Evolutionary conservation across 805 yeast species (phyloP), one percentile per base, ranked within the genome.

Genomic region (Sugiyamaella chiloensis): DNA sequence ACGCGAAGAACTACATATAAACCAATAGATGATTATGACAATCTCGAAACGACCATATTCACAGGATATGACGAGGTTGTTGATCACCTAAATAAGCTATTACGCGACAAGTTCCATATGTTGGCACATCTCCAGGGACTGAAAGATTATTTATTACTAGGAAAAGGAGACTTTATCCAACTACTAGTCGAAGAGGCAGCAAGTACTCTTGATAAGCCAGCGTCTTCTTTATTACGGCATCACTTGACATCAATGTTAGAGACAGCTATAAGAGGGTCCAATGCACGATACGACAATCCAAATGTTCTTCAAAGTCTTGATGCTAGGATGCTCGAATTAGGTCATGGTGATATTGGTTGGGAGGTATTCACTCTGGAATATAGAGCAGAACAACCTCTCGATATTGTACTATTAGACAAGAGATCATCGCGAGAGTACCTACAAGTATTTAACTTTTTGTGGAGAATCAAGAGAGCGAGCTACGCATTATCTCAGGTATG

Each of bases 291-390:
- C 44, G 72, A 69, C 20, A 53, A 56, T 1, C 69, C 65, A 2
- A 68, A 63, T 14, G 72, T 78, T 7, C 61, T 78, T 9, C 68
- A 74, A 37, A 66, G 86, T 43, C 61, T 91, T 9, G 98, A 93
- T 69, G 96, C 96, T 0, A 71, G 96, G 39, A 73, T 90, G 19
- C 70, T 90, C 42, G 88, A 85, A 50, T 67, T 84, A 42, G 82
- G 82, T 2, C 87, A 83, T 55, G 84, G 87, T 0, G 78, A 81
- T 52, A 66, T 79, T 43, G 96, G 96, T 0, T 90, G 96, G 96
- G 95, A 90, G 60, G 88, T 86, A 1, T 90, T 91, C 62, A 87
- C 96, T 0, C 68, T 90, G 30, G 97, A 89, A 60, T 93, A 86
- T 63, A 60, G 63, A 17, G 62, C 77, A 3, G 64, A 60, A 16